Conservation (phyloP, 2,329 filamentous ascomycete genomes). For the Penicillium psychrosexuale region DNA sequence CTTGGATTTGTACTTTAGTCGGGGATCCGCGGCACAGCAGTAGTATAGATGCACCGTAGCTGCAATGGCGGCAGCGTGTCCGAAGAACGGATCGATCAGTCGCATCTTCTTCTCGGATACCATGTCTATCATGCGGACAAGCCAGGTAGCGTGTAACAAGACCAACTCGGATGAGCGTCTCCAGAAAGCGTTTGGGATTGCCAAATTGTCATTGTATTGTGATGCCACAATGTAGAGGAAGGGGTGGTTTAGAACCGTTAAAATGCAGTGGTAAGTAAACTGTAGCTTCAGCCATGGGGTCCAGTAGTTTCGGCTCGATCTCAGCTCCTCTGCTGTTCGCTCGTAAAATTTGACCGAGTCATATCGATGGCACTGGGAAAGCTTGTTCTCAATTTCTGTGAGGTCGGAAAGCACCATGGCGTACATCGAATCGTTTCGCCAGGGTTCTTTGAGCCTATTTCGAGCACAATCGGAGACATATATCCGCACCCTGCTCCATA, state of each 20-base stretch:
- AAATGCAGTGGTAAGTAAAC: conserved; percentile 53
- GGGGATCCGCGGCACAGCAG: conserved; percentile 50
- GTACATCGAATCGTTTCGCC: conserved; percentile 54
- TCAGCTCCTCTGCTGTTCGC: conserved; percentile 48
- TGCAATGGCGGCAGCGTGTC: conserved; percentile 51
- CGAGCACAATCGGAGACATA: conserved; percentile 51
- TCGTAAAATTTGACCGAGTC: conserved; percentile 54
- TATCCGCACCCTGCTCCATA: conserved; percentile 47
- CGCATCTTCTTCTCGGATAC: conserved; percentile 50
- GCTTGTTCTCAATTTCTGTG: conserved; percentile 48
- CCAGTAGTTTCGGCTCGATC: conserved; percentile 50
- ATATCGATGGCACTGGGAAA: conserved; percentile 52
- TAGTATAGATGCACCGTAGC: conserved; percentile 55
- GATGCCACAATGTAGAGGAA: conserved; percentile 54
- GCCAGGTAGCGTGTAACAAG: conserved; percentile 53
- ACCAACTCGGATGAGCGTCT: conserved; percentile 52
- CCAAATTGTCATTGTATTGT: conserved; percentile 52
- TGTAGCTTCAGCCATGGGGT: conserved; percentile 53
- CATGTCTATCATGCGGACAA: conserved; percentile 56
- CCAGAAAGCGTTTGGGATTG: conserved; percentile 56
- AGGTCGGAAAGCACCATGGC: conserved; percentile 51
- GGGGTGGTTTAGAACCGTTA: conserved; percentile 53
- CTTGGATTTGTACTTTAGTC: conserved; percentile 52
- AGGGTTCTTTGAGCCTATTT: conserved; percentile 50
- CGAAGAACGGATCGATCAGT: conserved; percentile 53